Evolutionary conservation across 1,139 yeast genomes (phyloP), one percentile per base, ranked within the genome.

Genomic region (Pichia sp.): DNA sequence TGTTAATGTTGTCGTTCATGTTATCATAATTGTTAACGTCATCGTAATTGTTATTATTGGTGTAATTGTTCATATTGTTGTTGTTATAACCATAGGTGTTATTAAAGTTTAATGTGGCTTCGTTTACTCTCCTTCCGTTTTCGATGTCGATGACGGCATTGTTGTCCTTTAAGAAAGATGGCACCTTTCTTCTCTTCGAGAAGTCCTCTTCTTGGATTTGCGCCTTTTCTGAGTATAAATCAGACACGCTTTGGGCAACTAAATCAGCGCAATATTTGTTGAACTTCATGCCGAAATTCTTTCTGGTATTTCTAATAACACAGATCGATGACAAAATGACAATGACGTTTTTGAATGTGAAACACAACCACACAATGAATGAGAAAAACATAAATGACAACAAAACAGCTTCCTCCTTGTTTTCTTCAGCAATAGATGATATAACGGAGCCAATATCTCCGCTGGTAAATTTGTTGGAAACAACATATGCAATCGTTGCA

Each of bases 351-450:
- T 77, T 75, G 50, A 79, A 65, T 51, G 88, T 76, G 70, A 85
- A 85, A 48, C 85, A 67, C 14, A 81, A 72, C 90, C 91, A 89
- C 58, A 89, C 75, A n/a, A 77, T 65, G 57, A 88, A 76, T 3
- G 96, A 86, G 52, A 85, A 73, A 42, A 85, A 72, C 91, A 87
- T 87, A 57, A 86, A 76, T 28, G 89, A 78, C 31, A 89, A 64
- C 41, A 88, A 76, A 18, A 89, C 70, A 4, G 95, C 88, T 58
- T 87, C 85, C 39, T 74, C 68, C 50, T 78, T 67, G 59, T 86
- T 83, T 11, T 77, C 70, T 21, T 70, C 65, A 17, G 94, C 93
- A 33, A 88, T 79, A 3, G 65, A 55, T 53, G 72, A 69, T 38
- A 89, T 77, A 36, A 86, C 81, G 7, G 64, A 63, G 48, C 76